Evolutionary conservation across 2,329 filamentous ascomycete species (phyloP), one percentile per base, ranked within the genome.

Genomic region (Aspergillus tanneri): DNA sequence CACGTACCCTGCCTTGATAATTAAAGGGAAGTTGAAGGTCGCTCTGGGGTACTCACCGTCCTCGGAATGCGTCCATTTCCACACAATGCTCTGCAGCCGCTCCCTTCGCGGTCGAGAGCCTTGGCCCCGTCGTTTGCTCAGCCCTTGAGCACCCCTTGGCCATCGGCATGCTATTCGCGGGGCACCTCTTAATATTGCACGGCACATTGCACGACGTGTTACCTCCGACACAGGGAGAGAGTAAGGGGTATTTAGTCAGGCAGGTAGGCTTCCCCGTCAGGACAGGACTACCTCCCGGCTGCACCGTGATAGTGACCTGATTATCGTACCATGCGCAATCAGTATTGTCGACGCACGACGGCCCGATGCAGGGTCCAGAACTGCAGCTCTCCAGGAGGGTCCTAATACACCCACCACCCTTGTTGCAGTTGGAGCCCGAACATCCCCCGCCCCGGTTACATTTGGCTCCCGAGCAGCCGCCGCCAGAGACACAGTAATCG

Each of bases 351-450:
- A 11, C 22, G 27, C 40, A 43, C 24, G 24, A 12, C 10, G 25
- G 40, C 11, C 25, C 25, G 22, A 22, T 32, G 24, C 40, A 43
- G 28, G 10, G 3, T 12, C 40, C 25, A 18, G 27, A 19, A 16
- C 40, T 32, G 40, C 40, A 43, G 16, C 32, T 43, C 12, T 43
- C 11, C n/a, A 43, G 40, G n/a, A 23, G 14, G 30, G 40, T 43
- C 9, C n/a, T 43, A 4, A 43, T 25, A 25, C 40, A 32, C 6
- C 40, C 40, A 14, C 40, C 40, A 14, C 40, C 40, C 16, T 16
- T 10, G 40, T 24, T 23, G 18, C 36, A 39, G 18, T 39, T 21
- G 4, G 11, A 7, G 21, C 36, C 36, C 3, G 11, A 21, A 16
- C 36, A 39, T 21, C 5, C 5, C 19, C 36, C 36, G 4, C 36